These are phyloP conservation scores for Huntiella savannae DNA, from an alignment of 2,329 filamentous ascomycete species.

Conservation along the genomic window DNA sequence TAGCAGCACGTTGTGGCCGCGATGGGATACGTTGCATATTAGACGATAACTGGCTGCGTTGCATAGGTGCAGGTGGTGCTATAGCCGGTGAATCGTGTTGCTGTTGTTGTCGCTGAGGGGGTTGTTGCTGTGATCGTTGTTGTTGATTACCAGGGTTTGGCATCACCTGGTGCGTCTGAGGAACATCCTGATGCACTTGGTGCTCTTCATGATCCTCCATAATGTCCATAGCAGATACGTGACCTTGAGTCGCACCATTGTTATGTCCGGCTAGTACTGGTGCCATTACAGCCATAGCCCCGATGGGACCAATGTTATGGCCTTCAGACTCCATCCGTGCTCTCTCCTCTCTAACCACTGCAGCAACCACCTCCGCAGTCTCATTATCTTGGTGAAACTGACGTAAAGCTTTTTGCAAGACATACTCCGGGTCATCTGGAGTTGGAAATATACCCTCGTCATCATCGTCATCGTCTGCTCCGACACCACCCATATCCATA, in stretches of 20 bases:
- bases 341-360: slow-evolving; percentile 32
- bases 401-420: slow-evolving; percentile 38
- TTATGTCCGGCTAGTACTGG: no score
- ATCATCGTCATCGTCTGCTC: background rate
- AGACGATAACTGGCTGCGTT: no score
- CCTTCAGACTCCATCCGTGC: slow-evolving; percentile 27
- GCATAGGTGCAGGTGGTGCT: no score
- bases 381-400: slow-evolving; percentile 40
- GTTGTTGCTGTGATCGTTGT: background rate
- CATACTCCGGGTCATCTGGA: slow-evolving; percentile 37
- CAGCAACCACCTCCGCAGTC: slow-evolving; percentile 37
- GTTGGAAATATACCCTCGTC: no score
- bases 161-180: background rate
- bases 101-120: background rate
- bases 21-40: no score
- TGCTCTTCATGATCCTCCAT: background rate
- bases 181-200: background rate
- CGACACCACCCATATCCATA: background rate
- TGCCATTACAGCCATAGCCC: background rate
- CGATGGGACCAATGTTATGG: slow-evolving; percentile 3
- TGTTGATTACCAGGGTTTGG: background rate
- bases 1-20: no score
- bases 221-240: background rate
- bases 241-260: no score
- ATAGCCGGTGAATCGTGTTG: background rate